These are phyloP conservation scores for Pseudisothecium myosuroides DNA, from an alignment of 225 moss, liverwort and hornwort genomes.

Conservation along the genomic window DNA sequence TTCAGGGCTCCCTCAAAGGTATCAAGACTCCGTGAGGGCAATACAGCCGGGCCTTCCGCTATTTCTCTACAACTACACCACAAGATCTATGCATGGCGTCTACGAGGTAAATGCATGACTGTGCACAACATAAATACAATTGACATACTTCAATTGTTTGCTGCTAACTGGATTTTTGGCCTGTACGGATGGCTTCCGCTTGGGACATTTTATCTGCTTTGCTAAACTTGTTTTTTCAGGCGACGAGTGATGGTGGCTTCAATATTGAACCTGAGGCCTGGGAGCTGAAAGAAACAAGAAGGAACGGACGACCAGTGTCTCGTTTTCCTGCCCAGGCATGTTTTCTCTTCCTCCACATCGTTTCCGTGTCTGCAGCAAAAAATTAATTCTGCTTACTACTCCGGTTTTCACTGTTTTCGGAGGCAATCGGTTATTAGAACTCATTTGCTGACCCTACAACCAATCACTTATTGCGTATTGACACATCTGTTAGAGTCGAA, in stretches of 20 bases:
- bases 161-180: not conserved
- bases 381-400: not conserved
- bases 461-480: not conserved
- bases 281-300: conserved; percentile 70
- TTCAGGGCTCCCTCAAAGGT: conserved; percentile 86
- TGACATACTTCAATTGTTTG: not conserved
- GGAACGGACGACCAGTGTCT: conserved; percentile 68
- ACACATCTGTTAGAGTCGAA: not conserved
- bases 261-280: conserved; percentile 97
- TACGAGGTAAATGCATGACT: conserved; percentile 51
- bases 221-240: conserved; percentile 22
- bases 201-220: not conserved
- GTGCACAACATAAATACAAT: not conserved
- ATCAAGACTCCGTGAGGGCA: conserved; percentile 88
- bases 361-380: not conserved
- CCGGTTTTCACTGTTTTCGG: not conserved
- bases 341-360: not conserved
- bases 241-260: conserved; percentile 88
- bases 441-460: not conserved
- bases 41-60: conserved; percentile 87
- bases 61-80: conserved; percentile 94
- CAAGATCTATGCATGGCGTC: conserved; percentile 83
- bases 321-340: conserved; percentile 94
- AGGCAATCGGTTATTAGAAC: not conserved
- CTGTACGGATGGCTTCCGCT: not conserved